Evolutionary conservation across 2,329 filamentous ascomycete genomes (phyloP).

Genomic region (Pleomassaria siparia): DNA sequence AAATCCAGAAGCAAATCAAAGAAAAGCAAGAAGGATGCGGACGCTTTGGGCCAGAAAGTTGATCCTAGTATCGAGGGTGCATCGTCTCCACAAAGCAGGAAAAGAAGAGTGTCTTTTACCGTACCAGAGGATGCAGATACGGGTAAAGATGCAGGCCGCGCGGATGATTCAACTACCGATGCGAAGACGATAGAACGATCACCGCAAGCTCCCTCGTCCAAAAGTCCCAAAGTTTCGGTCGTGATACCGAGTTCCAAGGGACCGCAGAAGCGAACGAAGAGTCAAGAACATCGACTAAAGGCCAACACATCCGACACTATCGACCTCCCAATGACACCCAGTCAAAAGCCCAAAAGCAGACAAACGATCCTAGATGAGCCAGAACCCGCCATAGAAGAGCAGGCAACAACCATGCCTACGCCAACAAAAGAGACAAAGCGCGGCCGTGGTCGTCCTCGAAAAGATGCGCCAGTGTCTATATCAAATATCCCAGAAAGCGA

Average conservation of each 20-base stretch:
- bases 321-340: constrained; percentile 1
- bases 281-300: constrained; percentile 3
- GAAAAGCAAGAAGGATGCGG: not conserved
- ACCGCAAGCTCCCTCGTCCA: not conserved
- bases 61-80: not conserved
- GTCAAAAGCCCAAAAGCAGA: constrained; percentile 23
- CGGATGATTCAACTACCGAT: not conserved
- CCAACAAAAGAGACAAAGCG: constrained; percentile 24
- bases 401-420: not conserved
- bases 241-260: constrained; percentile 20
- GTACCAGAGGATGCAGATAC: not conserved
- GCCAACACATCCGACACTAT: constrained; percentile 1
- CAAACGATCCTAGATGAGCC: constrained; percentile 22
- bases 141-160: not conserved
- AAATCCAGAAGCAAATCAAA: constrained; percentile 10
- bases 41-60: not conserved
- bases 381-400: constrained; percentile 8
- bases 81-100: not conserved
- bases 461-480: constrained; percentile 10
- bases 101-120: not conserved
- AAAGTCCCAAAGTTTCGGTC: constrained; percentile 26
- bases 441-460: constrained; percentile 37
- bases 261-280: not conserved
- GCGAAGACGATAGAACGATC: not conserved
- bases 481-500: constrained; percentile 4